Base-by-base conservation (phyloP, 306 rosid genomes). In the Dryas octopetala region DNA sequence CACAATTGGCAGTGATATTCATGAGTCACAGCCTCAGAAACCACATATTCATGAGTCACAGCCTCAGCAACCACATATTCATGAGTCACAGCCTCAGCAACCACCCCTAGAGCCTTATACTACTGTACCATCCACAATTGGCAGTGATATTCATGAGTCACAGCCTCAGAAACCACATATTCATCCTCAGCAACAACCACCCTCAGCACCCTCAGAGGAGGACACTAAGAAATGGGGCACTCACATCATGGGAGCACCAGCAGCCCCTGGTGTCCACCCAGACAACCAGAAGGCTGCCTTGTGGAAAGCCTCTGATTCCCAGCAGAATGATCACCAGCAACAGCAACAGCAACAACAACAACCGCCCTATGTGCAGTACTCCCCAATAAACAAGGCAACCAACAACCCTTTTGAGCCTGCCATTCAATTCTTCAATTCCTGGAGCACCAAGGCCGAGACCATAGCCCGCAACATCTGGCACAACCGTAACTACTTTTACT, bases 401-500 rank as follows among this genome's bases (percentile, higher is more conserved):
- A 76, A 67, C 55, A 86, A 79, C 62, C 90, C 90, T 7, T 74
- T 84, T 2, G 86, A 84, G 79, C 83, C 83, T 0, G 84, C 76
- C 6, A 61, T 86, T 44, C 68, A 79, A 38, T 15, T 74, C 7
- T 83, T 86, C 79, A 81, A 83, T 49, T 59, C 80, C 9, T 86
- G 90, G 90, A 84, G 78, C 66, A 62, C 45, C 53, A 86, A 79
- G 77, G 83, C 90, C 1, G 88, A 86, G 78, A 64, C 74, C 41
- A 57, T 84, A 15, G 90, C 90, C 51, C 71, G 81, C 16, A 84
- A 84, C 84, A 71, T 86, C 19, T 86, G 90, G 88, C 84, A 86
- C 79, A 76, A 84, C 73, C 79, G 38, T 32, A 32, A 32, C 38
- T 32, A 32, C 38, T 32, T 32, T 32, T 32, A 32, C 38, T 2